Conservation (phyloP, 257 asterid species). For the Verbascum thapsus region DNA sequence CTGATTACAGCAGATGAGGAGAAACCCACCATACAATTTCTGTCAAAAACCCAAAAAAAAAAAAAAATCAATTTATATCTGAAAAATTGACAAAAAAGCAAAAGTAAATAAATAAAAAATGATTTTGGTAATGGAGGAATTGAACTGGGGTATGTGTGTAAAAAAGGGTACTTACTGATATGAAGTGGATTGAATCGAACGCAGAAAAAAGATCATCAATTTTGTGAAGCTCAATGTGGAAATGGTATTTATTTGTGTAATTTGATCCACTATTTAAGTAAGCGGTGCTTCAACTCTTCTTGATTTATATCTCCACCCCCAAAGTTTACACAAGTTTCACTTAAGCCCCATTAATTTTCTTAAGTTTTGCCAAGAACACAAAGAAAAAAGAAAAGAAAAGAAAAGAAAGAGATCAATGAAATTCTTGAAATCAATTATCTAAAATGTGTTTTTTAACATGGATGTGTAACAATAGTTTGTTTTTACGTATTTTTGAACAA, state of each 20-base stretch:
- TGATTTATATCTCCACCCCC: not conserved
- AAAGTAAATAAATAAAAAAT: not conserved
- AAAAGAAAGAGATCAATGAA: no score
- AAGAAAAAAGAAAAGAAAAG: no score
- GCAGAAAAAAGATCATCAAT: constrained; percentile 24
- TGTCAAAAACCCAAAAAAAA: no score
- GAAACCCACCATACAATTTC: constrained; percentile 59
- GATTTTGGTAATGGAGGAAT: not conserved
- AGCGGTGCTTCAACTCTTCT: not conserved
- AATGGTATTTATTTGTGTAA: not conserved
- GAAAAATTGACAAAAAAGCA: not conserved
- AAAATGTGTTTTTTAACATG: not conserved
- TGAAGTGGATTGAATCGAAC: constrained; percentile 15
- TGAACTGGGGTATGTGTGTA: not conserved
- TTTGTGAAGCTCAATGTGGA: not conserved
- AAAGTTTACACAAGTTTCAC: not conserved
- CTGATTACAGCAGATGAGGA: constrained; percentile 51
- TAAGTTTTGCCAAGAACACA: no score
- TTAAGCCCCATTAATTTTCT: not conserved
- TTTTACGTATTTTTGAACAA: not conserved
- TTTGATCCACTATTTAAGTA: no score
- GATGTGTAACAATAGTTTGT: not conserved
- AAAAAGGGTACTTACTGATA: constrained; percentile 7
- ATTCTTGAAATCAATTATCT: no score
- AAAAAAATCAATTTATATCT: no score